These are phyloP conservation scores for Erodium texanum DNA, from an alignment of 441 rosid genomes.

Conservation along the genomic window DNA sequence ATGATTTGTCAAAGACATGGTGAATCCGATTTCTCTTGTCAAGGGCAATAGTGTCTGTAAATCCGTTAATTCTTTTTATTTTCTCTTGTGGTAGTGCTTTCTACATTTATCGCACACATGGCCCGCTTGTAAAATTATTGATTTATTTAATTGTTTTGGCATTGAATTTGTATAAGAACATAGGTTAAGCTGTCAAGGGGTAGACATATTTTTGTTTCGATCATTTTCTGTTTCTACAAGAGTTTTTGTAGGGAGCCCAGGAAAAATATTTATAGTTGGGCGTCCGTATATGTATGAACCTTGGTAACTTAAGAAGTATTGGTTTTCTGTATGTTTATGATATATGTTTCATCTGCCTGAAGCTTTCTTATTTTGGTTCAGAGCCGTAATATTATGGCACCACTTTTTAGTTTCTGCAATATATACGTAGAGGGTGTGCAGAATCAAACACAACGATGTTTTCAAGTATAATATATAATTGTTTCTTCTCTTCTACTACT, in stretches of 20 bases:
- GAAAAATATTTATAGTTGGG: constrained; percentile 8
- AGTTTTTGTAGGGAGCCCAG: constrained; percentile 19
- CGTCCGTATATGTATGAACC: background rate
- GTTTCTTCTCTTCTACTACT: no score
- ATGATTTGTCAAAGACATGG: constrained; percentile 11
- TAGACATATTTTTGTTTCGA: background rate
- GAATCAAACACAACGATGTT: no score
- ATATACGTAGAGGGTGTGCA: no score
- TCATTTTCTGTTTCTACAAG: constrained; percentile 16
- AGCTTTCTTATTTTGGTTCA: no score
- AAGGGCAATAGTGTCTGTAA: constrained; percentile 20
- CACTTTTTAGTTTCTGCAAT: no score
- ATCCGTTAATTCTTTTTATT: constrained; percentile 19
- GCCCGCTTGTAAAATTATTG: no score
- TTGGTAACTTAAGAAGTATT: background rate
- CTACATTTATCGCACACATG: no score
- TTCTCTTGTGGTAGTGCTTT: constrained; percentile 18
- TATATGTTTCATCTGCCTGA: no score
- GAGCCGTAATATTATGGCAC: no score
- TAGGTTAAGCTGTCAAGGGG: constrained; percentile 15
- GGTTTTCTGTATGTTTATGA: background rate
- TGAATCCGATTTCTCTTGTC: background rate
- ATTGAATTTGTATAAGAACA: constrained; percentile 23
- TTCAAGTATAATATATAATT: no score
- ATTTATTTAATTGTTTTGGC: no score